phyloP scores from a whole-genome alignment of 2,329 filamentous ascomycete species.

The Akanthomyces lecanii region DNA sequence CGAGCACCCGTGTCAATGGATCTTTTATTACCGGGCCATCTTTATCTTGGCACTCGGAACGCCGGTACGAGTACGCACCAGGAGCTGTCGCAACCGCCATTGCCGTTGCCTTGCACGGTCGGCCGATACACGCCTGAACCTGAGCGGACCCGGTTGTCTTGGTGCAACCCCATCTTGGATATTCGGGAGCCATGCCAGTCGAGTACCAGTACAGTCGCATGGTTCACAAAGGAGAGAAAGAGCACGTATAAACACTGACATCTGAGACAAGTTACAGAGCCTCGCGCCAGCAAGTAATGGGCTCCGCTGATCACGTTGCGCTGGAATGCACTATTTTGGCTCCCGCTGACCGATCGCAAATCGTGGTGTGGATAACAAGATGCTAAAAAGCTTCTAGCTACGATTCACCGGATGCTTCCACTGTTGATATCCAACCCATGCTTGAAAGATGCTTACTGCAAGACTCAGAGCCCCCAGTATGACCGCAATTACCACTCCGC shows the following conservation, averaged over 20 bases:
- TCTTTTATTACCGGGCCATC: not conserved
- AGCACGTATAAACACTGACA: not conserved
- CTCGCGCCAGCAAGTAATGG: not conserved
- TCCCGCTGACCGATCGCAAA: not conserved
- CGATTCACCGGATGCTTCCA: slow-evolving; percentile 22
- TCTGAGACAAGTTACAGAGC: not conserved
- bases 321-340: not conserved
- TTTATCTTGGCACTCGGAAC: not conserved
- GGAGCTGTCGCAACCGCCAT: not conserved
- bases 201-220: not conserved
- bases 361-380: not conserved
- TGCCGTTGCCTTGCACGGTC: not conserved
- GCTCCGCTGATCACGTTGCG: not conserved
- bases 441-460: slow-evolving; percentile 20
- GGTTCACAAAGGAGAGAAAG: not conserved
- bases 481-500: slow-evolving; percentile 22
- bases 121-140: not conserved
- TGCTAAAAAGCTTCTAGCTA: not conserved
- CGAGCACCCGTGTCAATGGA: not conserved
- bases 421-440: slow-evolving; percentile 23
- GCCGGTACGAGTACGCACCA: slow-evolving; percentile 7
- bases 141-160: not conserved
- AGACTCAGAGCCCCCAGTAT: slow-evolving; percentile 20
- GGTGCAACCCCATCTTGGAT: not conserved
- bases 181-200: not conserved